Conservation (phyloP, 1,139 yeast species). For the Geotrichum klebahnii region DNA sequence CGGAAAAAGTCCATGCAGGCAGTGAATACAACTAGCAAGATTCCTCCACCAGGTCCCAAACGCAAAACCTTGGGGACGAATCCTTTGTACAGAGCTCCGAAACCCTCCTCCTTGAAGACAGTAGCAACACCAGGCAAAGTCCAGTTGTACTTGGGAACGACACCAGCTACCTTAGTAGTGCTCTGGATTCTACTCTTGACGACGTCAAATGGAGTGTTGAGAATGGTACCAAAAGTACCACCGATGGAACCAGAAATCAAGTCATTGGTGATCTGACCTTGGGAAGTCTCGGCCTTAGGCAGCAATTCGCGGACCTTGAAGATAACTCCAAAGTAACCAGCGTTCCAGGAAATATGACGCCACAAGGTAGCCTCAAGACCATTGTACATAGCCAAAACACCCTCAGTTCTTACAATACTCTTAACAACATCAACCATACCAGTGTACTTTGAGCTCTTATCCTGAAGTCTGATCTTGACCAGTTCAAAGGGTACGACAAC, state of each 20-base stretch:
- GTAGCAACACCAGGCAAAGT: constrained; percentile 73
- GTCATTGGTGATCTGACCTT: constrained; percentile 79
- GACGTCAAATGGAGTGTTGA: constrained; percentile 96
- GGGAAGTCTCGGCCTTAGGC: constrained; percentile 67
- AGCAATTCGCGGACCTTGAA: constrained; percentile 75
- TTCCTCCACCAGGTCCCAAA: constrained; percentile 99
- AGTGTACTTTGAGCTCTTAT: constrained; percentile 71
- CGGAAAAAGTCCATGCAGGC: constrained; percentile 93
- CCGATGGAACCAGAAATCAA: constrained; percentile 90
- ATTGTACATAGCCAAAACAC: constrained; percentile 79
- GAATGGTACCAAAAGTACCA: constrained; percentile 89
- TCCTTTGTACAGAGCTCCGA: constrained; percentile 84
- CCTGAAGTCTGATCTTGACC: constrained; percentile 82
- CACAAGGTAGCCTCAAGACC: constrained; percentile 96
- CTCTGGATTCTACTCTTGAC: constrained; percentile 96
- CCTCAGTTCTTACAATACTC: constrained; percentile 68
- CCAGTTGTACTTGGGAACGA: constrained; percentile 80
- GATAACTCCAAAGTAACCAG: constrained; percentile 95
- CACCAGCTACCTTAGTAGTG: constrained; percentile 63
- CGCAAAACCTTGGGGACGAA: constrained; percentile 95
- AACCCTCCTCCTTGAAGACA: constrained; percentile 86
- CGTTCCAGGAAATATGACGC: constrained; percentile 97
- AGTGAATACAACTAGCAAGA: constrained; percentile 89
- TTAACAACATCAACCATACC: constrained; percentile 82
- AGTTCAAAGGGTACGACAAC: constrained; percentile 97